phyloP scores from a whole-genome alignment of 306 rosid species.

The Cucurbita argyrosperma region DNA sequence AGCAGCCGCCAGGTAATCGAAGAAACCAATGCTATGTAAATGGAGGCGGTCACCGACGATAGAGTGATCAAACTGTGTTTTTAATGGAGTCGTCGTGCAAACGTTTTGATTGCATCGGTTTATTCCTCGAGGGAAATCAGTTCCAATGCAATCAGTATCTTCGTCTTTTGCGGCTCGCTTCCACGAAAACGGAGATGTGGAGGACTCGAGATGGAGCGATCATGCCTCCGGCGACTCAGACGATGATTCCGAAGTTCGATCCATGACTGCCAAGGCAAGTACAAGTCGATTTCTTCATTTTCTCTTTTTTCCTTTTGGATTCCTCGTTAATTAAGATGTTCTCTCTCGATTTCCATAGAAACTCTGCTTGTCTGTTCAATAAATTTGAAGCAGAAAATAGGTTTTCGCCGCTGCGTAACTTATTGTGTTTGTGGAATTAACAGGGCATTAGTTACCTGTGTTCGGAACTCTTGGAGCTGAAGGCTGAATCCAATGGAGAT shows the following conservation, averaged over 20 bases:
- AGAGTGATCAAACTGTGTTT: background rate
- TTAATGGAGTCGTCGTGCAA: background rate
- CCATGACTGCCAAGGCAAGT: slow-evolving; percentile 58
- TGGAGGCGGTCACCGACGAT: slow-evolving; percentile 15
- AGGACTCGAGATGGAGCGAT: slow-evolving; percentile 21
- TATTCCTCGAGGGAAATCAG: background rate
- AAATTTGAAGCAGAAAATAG: background rate
- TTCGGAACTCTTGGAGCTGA: slow-evolving; percentile 60
- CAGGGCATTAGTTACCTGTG: slow-evolving; percentile 80
- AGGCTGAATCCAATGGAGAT: slow-evolving; percentile 48
- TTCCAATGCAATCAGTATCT: slow-evolving; percentile 41
- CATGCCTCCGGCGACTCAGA: slow-evolving; percentile 27
- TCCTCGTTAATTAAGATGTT: background rate
- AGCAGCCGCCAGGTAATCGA: slow-evolving; percentile 5
- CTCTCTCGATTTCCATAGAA: background rate
- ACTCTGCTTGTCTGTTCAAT: background rate
- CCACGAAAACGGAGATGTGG: slow-evolving; percentile 41
- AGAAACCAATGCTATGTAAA: slow-evolving; percentile 27
- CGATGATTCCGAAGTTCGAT: slow-evolving; percentile 33
- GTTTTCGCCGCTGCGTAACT: background rate
- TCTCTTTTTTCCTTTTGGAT: background rate
- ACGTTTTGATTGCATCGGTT: background rate
- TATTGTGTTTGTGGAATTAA: background rate
- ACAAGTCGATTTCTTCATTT: background rate
- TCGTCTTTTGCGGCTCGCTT: slow-evolving; percentile 35